Conservation (phyloP, 306 rosid genomes). For the Urtica urens region DNA sequence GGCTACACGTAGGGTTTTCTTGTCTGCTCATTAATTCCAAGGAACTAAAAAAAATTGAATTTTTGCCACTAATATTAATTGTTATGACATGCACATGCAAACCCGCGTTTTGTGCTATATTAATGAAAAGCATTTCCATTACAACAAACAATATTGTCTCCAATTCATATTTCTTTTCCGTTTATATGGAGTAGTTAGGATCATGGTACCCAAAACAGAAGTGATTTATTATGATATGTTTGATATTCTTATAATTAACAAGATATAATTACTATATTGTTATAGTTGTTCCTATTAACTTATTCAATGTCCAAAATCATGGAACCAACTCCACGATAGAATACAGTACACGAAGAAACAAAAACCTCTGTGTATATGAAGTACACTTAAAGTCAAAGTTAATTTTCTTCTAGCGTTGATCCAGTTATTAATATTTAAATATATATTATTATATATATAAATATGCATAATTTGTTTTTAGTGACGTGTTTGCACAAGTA, state of each 20-base stretch:
- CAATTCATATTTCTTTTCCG: constrained; percentile 62
- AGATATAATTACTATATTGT: no score
- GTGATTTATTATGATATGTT: constrained; percentile 21
- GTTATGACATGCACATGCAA: constrained; percentile 49
- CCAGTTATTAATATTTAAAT: not conserved
- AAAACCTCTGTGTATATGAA: no score
- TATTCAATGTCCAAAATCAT: constrained; percentile 41
- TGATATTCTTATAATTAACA: no score
- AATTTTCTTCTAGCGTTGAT: constrained; percentile 19
- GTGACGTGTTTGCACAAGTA: not conserved
- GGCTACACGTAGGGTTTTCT: constrained; percentile 32
- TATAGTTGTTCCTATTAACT: no score
- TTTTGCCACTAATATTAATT: constrained; percentile 16
- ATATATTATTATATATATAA: not conserved
- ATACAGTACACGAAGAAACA: no score
- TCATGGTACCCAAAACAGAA: constrained; percentile 34
- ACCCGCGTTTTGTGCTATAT: constrained; percentile 67
- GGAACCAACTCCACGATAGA: constrained; percentile 60
- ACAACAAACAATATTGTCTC: constrained; percentile 54
- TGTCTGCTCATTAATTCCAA: constrained; percentile 31
- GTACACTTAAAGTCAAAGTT: constrained; percentile 27
- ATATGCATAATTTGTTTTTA: not conserved
- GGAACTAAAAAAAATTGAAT: constrained; percentile 45
- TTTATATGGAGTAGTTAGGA: constrained; percentile 95
- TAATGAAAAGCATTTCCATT: constrained; percentile 31